Percentiles rank a stretch among this genome's conserved stretches.
Conservation (phyloP, 352 stramenopile species). For the Pythium grandisporangium region DNA sequence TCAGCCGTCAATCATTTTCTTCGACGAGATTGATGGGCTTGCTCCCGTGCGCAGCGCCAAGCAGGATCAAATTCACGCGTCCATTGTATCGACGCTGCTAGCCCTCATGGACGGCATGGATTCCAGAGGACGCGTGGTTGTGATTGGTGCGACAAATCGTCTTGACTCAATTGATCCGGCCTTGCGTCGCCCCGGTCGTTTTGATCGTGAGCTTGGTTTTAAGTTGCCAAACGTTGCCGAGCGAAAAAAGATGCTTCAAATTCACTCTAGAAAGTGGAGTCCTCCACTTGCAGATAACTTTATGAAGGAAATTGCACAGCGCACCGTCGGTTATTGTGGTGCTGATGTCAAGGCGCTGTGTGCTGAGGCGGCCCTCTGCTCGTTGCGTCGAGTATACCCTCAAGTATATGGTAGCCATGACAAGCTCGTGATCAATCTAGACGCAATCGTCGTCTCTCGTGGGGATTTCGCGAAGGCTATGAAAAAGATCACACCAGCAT, state of each 20-base stretch:
- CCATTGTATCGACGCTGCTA: slow-evolving; percentile 89
- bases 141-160: slow-evolving; percentile 98
- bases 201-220: slow-evolving; percentile 89
- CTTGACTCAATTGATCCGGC: slow-evolving; percentile 93
- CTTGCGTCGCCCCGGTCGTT: slow-evolving; percentile 89
- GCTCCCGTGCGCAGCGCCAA: slow-evolving; percentile 88
- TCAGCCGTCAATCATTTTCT: slow-evolving; percentile 93
- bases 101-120: slow-evolving; percentile 91
- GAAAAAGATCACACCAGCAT: slow-evolving; percentile 79
- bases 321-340: slow-evolving; percentile 86
- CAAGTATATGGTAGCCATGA: slow-evolving; percentile 80
- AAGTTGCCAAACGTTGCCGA: slow-evolving; percentile 79
- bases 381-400: slow-evolving; percentile 77
- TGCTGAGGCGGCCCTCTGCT: slow-evolving; percentile 82
- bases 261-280: slow-evolving; percentile 86
- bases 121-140: slow-evolving; percentile 86
- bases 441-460: slow-evolving; percentile 62
- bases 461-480: slow-evolving; percentile 63
- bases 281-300: slow-evolving; percentile 50
- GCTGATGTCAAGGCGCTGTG: slow-evolving; percentile 90
- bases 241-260: slow-evolving; percentile 79
- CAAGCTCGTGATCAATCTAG: slow-evolving; percentile 69
- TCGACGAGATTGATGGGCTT: slow-evolving; percentile 92
- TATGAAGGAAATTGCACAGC: slow-evolving; percentile 67
- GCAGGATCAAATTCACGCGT: slow-evolving; percentile 92